Conservation (phyloP, 1,139 yeast species). For the Yamadazyma spencermartinsiae region DNA sequence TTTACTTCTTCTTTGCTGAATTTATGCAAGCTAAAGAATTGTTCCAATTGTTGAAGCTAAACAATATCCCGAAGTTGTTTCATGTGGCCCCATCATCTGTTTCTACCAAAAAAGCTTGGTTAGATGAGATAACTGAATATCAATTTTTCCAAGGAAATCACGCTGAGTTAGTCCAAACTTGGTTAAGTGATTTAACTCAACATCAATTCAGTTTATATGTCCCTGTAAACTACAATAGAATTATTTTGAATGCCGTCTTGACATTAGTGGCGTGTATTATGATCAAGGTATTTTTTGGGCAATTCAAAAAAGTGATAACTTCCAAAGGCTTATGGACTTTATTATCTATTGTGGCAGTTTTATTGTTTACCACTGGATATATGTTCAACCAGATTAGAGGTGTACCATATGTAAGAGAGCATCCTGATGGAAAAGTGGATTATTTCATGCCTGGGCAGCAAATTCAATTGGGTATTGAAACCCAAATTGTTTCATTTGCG, state of each 20-base stretch:
- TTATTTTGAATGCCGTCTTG: slow-evolving; percentile 46
- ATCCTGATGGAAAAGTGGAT: slow-evolving; percentile 53
- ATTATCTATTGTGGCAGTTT: slow-evolving; percentile 54
- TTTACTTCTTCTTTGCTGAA: slow-evolving; percentile 77
- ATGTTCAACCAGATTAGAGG: slow-evolving; percentile 90
- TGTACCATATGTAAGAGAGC: slow-evolving; percentile 65
- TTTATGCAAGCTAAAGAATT: slow-evolving; percentile 55
- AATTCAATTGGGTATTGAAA: slow-evolving; percentile 76
- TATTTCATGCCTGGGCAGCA: slow-evolving; percentile 72
- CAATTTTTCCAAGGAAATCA: slow-evolving; percentile 59
- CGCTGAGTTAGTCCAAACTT: slow-evolving; percentile 37
- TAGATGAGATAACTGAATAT: slow-evolving; percentile 42
- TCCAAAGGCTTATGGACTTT: slow-evolving; percentile 63
- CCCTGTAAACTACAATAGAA: slow-evolving; percentile 58
- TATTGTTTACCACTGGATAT: slow-evolving; percentile 83
- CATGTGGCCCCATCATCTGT: slow-evolving; percentile 59
- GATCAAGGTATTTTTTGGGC: slow-evolving; percentile 31
- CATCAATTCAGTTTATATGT: slow-evolving; percentile 47
- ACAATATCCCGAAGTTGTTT: slow-evolving; percentile 78
- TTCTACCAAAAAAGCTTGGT: slow-evolving; percentile 27
- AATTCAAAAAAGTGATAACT: slow-evolving; percentile 24
- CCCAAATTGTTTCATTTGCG: slow-evolving; percentile 68
- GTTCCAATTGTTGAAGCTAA: slow-evolving; percentile 58
- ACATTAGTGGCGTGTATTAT: slow-evolving; percentile 26
- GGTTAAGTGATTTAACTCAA: slow-evolving; percentile 43